Percentiles rank a stretch among this genome's conserved stretches.
Evolutionary conservation across 495 filamentous ascomycete species (phyloP).

Genomic region (Tuber microsphaerosporum): DNA sequence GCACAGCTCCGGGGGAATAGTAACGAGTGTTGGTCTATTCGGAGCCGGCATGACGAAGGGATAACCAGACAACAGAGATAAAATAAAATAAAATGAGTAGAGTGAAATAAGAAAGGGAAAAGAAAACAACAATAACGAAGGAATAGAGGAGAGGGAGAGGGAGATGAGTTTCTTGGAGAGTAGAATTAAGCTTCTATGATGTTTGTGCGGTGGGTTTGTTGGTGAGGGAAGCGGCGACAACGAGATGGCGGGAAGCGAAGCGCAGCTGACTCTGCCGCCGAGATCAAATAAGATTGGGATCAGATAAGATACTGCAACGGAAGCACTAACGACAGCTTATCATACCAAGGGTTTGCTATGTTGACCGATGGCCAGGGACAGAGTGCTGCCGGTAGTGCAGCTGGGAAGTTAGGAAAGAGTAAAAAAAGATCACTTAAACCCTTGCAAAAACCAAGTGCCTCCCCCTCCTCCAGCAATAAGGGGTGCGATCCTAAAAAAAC

Average conservation of each 20-base stretch:
- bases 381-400: background rate
- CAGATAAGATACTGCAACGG: background rate
- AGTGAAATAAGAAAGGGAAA: background rate
- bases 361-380: background rate
- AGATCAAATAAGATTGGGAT: background rate
- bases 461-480: background rate
- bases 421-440: background rate
- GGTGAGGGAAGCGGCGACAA: background rate
- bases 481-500: background rate
- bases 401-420: background rate
- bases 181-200: background rate
- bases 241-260: background rate
- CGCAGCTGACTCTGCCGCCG: background rate
- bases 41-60: background rate
- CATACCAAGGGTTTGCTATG: background rate
- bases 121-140: background rate
- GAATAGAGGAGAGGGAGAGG: background rate
- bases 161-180: background rate
- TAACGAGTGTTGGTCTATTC: conserved; percentile 4
- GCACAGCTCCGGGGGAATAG: conserved; percentile 34
- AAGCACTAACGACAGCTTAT: background rate
- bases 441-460: background rate
- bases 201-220: background rate
- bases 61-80: background rate
- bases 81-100: background rate